Conservation (phyloP, 2,329 filamentous ascomycete genomes). For the Botrytis fragariae region DNA sequence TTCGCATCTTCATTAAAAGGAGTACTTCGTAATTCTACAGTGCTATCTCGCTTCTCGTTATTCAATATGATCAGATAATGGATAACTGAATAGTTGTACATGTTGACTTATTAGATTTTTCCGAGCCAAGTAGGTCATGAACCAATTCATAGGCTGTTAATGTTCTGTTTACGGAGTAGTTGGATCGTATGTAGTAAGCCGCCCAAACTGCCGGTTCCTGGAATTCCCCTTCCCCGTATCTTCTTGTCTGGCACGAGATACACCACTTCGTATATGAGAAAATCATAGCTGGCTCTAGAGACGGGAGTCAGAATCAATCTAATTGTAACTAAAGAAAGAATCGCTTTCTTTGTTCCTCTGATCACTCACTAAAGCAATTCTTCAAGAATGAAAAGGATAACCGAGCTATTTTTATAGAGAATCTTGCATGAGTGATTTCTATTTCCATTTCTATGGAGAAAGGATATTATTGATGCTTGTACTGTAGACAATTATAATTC, state of each 20-base stretch:
- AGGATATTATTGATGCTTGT: not conserved
- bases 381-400: not conserved
- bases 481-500: not conserved
- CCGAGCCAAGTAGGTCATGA: not conserved
- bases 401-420: not conserved
- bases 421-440: not conserved
- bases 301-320: not conserved
- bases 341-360: not conserved
- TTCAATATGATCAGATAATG: not conserved
- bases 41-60: not conserved
- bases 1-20: not conserved
- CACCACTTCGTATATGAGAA: not conserved
- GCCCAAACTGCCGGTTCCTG: constrained; percentile 14
- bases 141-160: constrained; percentile 2
- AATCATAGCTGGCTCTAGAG: not conserved
- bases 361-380: not conserved
- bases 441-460: not conserved
- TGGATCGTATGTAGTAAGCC: not conserved
- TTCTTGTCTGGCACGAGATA: not conserved
- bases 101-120: not conserved
- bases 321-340: not conserved
- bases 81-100: not conserved
- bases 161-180: not conserved
- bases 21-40: not conserved
- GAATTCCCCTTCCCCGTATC: constrained; percentile 5